Evolutionary conservation across 1,284 basidiomycete genomes (phyloP), one percentile per base, ranked within the genome.

Genomic region (Termitomyces sp.): DNA sequence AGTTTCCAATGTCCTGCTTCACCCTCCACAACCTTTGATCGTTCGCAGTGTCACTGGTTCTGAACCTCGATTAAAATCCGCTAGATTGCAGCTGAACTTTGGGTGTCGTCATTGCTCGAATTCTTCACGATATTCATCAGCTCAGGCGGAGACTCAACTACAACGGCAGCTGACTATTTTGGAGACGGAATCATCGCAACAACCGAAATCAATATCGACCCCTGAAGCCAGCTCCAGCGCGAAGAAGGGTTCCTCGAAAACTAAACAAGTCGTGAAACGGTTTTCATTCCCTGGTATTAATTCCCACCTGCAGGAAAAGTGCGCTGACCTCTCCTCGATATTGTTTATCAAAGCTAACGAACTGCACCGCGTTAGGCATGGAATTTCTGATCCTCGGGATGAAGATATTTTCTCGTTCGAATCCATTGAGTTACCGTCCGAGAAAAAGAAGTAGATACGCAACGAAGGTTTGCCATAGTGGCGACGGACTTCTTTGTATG

Each of bases 281-380:
- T 78, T 77, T 62, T 67, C 58, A 9, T 84, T 84, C 62, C 68
- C 84, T 59, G 85, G 79, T 0, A 60, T 86, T 47, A 68, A 77
- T 34, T 84, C 81, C 21, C 86, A 87, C 61, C 61, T 80, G 53
- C 82, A 82, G 62, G 71, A 68, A 56, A 83, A 79, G 85, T 86
- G 57, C 61, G 81, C 67, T 15, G 31, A 50, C 26, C 38, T 50
- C 38, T 50, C 15, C 4, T 45, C 53, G 34, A 8, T 38, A 21
- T 53, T 21, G 15, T 24, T 19, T 30, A 26, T 17, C 38, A 50
- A 9, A 50, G 33, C 51, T 21, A 55, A 19, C n/a, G 30, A 41
- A 31, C 45, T 28, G 31, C 7, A 9, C 17, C 28, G 46, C 13
- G 21, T 44, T 15, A 80, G 78, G 55, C 78, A 80, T 64, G 64